Evolutionary conservation across 108 stramenopile species (phyloP).

Genomic region (Phaeodactylum tricornutum): DNA sequence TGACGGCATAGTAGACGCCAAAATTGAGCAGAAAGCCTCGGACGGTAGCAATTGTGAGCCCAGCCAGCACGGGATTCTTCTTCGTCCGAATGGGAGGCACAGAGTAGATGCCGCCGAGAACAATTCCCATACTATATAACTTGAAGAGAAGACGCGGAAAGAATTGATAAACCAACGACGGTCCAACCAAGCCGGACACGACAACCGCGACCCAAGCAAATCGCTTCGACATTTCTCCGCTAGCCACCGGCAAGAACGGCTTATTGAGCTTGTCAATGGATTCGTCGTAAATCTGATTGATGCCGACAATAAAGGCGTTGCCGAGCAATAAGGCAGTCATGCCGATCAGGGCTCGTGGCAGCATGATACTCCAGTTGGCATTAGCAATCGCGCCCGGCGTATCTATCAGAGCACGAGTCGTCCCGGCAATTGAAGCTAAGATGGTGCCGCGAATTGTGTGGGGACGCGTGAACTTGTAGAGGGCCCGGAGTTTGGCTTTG

Average conservation of each 20-base stretch:
- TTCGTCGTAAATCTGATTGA: constrained; percentile 92
- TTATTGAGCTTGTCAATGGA: constrained; percentile 95
- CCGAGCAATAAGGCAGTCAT: constrained; percentile 86
- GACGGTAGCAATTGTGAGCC: constrained; percentile 89
- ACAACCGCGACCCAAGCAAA: constrained; percentile 78
- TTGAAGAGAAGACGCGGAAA: constrained; percentile 80
- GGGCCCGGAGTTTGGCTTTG: constrained; percentile 61
- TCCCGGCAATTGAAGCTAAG: constrained; percentile 88
- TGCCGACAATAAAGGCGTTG: constrained; percentile 96
- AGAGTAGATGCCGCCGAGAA: constrained; percentile 83
- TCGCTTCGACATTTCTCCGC: constrained; percentile 82
- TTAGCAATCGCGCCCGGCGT: constrained; percentile 55
- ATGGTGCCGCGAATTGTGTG: constrained; percentile 96
- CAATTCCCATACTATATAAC: constrained; percentile 83
- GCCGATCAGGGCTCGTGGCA: constrained; percentile 81
- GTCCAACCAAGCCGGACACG: constrained; percentile 47
- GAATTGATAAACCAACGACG: constrained; percentile 47
- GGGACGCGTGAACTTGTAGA: constrained; percentile 95
- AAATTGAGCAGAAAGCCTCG: constrained; percentile 95
- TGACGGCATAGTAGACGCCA: constrained; percentile 94
- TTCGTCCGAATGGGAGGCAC: constrained; percentile 91
- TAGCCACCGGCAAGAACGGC: constrained; percentile 91
- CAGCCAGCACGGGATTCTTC: constrained; percentile 83
- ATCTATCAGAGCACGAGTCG: constrained; percentile 83
- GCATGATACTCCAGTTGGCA: constrained; percentile 53